phyloP scores from a whole-genome alignment of 257 asterid genomes.

The Ehretia macrophylla region DNA sequence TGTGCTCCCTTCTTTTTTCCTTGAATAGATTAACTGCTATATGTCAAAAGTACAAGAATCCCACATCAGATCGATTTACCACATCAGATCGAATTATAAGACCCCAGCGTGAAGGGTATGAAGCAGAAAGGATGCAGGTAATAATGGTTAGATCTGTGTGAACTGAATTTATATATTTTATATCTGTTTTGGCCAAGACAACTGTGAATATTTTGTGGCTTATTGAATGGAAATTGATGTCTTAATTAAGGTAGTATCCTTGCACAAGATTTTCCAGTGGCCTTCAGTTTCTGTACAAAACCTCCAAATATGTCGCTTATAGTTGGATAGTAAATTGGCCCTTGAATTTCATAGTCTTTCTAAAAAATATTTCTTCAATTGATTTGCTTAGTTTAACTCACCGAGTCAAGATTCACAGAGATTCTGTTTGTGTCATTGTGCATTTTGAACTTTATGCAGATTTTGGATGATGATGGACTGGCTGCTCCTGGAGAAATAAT shows the following conservation, averaged over 20 bases:
- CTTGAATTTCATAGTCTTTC: not conserved
- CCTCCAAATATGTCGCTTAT: not conserved
- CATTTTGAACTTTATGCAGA: conserved; percentile 34
- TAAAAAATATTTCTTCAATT: not conserved
- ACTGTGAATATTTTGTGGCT: no score
- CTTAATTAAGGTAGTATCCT: no score
- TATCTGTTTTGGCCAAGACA: not conserved
- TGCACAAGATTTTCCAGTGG: no score
- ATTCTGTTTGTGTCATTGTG: conserved; percentile 9
- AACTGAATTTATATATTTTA: no score
- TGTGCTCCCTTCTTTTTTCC: not conserved
- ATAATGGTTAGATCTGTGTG: conserved; percentile 1
- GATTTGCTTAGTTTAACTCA: not conserved
- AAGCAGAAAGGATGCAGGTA: conserved; percentile 67
- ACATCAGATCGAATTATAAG: conserved; percentile 58
- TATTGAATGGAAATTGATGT: no score
- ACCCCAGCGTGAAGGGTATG: conserved; percentile 56
- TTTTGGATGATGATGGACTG: conserved; percentile 87
- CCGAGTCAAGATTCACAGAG: not conserved
- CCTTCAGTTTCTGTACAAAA: no score
- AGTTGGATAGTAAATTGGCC: not conserved
- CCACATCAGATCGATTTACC: conserved; percentile 52
- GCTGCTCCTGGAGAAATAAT: conserved; percentile 96
- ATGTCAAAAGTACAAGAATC: conserved; percentile 54
- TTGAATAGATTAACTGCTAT: conserved; percentile 53